Conservation (phyloP, 257 asterid genomes). For the Solanum corneliomulleri region DNA sequence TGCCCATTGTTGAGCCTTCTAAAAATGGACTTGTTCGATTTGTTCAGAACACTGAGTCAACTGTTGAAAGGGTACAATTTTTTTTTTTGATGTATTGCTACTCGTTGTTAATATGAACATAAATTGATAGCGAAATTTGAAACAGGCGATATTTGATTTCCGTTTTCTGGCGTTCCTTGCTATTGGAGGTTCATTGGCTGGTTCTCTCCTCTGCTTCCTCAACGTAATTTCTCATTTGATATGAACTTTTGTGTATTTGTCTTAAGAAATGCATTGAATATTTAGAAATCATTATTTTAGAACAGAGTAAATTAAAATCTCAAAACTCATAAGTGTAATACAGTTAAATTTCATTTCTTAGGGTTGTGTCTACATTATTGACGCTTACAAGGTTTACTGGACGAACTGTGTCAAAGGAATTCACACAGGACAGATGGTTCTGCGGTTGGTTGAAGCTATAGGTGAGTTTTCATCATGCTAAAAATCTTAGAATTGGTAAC, state of each 20-base stretch:
- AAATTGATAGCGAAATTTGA: background rate
- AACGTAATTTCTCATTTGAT: conserved; percentile 31
- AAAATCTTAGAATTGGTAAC: background rate
- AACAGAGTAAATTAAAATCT: background rate
- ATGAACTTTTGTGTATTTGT: background rate
- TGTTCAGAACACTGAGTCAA: conserved; percentile 46
- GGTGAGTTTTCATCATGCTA: conserved; percentile 36
- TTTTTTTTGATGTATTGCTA: background rate
- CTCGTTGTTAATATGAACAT: background rate
- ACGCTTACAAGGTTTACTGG: conserved; percentile 93
- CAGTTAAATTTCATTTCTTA: conserved; percentile 4
- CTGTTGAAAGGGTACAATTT: conserved; percentile 53
- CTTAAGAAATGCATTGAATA: background rate
- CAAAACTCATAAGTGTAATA: background rate
- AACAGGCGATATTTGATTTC: conserved; percentile 70
- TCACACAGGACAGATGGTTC: conserved; percentile 88
- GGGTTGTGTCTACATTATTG: conserved; percentile 87
- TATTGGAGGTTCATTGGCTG: conserved; percentile 79
- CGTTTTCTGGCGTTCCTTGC: conserved; percentile 91
- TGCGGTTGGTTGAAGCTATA: conserved; percentile 82
- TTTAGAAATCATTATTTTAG: background rate
- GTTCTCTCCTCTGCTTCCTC: conserved; percentile 84
- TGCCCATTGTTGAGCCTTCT: conserved; percentile 25
- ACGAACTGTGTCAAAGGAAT: conserved; percentile 67
- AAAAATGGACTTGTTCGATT: conserved; percentile 36